These are phyloP conservation scores for Senna siamea DNA, from an alignment of 306 rosid species.

Conservation along the genomic window DNA sequence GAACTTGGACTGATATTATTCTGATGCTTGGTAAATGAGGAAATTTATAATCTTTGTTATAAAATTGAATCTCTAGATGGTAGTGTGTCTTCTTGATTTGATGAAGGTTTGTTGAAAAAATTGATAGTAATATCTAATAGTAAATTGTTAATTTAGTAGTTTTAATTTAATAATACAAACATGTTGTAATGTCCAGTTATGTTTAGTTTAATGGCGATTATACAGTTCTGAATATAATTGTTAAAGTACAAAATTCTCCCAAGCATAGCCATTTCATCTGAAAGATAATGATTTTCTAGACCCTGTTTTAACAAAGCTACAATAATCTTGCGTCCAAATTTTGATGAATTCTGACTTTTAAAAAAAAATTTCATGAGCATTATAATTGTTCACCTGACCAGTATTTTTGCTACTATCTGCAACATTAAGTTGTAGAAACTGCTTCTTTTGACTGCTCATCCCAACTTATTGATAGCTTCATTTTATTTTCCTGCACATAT, in stretches of 20 bases:
- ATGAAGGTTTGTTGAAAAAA: no score
- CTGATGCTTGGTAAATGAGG: neutral
- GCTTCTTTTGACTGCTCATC: no score
- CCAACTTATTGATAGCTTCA: neutral
- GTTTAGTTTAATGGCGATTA: no score
- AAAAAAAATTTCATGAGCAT: no score
- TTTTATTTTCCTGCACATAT: neutral
- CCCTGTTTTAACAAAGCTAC: neutral
- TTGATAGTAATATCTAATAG: neutral
- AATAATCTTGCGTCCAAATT: neutral
- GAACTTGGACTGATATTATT: neutral
- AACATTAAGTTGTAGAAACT: no score
- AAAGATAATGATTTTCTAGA: neutral
- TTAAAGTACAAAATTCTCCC: no score
- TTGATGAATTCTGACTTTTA: neutral
- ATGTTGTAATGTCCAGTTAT: no score
- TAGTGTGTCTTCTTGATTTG: neutral
- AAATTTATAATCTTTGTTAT: neutral
- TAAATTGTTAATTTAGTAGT: neutral
- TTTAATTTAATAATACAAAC: neutral
- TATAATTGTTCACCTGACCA: no score
- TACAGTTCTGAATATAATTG: no score
- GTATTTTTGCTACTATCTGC: no score
- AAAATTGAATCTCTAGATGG: neutral
- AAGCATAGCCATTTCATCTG: no score